Evolutionary conservation across 352 stramenopile genomes (phyloP), one percentile per base, ranked within the genome.

Genomic region (Phytophthora niederhauseri): DNA sequence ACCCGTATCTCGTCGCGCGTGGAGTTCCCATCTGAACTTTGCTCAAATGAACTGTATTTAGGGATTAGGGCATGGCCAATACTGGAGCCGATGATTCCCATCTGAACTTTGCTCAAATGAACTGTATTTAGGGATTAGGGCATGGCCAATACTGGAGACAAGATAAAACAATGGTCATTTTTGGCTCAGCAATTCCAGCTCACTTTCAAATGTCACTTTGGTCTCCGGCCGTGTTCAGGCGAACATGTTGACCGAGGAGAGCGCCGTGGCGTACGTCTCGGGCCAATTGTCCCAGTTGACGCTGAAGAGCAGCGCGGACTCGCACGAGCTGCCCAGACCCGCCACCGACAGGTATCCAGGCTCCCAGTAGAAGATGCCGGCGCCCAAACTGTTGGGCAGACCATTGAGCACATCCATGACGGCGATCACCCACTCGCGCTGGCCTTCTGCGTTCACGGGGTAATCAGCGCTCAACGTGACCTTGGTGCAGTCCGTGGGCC

Each of bases 341-440:
- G 68, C 56, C n/a, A 64, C 48, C 1, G 45, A 59, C 20, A 79
- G 46, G 8, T 73, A 78, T 3, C 6, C 72, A 36, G 68, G 72
- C 38, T 79, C 72, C 64, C 72, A 79, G 60, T 76, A 79, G 64
- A 74, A 79, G 17, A 79, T 64, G 0, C 68, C 72, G 0, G 72
- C 68, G 14, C 64, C 72, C 4, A 79, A 63, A 15, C 48, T 54
- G 43, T 28, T 64, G 1, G 68, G 64, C 22, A 79, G 28, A 1
- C 46, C 43, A 19, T 73, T 43, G 1, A 79, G 51, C n/a, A 74
- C 69, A 22, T 63, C 52, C 26, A 64, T 66, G 28, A 71, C 64
- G 5, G 72, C 68, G 17, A 66, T 31, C 2, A 75, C 71, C 72
- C 72, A 76, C 43, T 76, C 48, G 12, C 62, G 53, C 22, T 79